Conservation (phyloP, 441 rosid genomes). For the Arabidopsis lyrata region DNA sequence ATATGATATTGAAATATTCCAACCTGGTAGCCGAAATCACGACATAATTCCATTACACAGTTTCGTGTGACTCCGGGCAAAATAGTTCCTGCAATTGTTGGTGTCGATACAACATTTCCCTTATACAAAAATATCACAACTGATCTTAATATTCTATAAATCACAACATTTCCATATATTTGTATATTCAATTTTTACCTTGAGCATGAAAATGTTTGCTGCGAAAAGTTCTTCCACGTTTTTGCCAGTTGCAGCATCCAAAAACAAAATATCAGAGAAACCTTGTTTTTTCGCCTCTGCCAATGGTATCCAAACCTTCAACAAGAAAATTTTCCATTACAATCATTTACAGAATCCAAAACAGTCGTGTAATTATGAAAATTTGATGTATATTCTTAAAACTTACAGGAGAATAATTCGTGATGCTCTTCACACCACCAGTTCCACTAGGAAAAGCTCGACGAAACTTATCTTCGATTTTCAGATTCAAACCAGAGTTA, state of each 20-base stretch:
- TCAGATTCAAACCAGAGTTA: constrained; percentile 48
- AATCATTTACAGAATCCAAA: constrained; percentile 9
- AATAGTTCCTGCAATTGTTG: constrained; percentile 59
- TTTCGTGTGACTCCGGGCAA: constrained; percentile 66
- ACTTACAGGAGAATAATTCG: constrained; percentile 65
- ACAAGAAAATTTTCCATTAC: neutral
- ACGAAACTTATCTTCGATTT: constrained; percentile 49
- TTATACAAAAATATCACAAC: constrained; percentile 26
- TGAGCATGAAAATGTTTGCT: constrained; percentile 68
- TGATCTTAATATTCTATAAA: neutral
- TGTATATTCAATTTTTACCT: constrained; percentile 42
- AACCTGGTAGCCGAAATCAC: constrained; percentile 56
- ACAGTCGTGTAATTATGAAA: neutral
- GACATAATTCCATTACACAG: constrained; percentile 55
- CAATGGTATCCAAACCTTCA: constrained; percentile 58
- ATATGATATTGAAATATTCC: constrained; percentile 13
- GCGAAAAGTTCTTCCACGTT: constrained; percentile 76
- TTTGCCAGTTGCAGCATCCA: constrained; percentile 63
- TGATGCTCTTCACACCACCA: constrained; percentile 64
- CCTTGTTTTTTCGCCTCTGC: constrained; percentile 60
- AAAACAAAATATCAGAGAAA: constrained; percentile 66
- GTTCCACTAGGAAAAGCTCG: constrained; percentile 70
- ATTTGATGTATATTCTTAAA: neutral
- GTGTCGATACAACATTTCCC: constrained; percentile 68
- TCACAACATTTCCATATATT: neutral